Conservation (phyloP, 2,329 filamentous ascomycete genomes). For the Cercospora canescens region DNA sequence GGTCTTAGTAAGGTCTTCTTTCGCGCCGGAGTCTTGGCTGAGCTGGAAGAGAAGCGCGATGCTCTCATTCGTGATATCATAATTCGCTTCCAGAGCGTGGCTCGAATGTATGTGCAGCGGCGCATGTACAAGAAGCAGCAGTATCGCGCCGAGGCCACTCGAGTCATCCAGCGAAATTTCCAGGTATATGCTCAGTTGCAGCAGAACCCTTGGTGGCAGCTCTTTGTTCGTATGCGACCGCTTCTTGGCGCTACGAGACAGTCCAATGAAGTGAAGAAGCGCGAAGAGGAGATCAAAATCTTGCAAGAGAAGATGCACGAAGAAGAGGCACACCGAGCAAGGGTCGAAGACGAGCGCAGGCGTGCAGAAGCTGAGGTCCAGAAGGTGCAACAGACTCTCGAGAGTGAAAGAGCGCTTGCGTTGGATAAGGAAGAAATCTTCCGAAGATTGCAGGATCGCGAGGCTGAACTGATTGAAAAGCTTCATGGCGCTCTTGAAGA, state of each 20-base stretch:
- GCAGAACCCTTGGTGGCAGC: slow-evolving; percentile 94
- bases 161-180: slow-evolving; percentile 94
- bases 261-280: slow-evolving; percentile 88
- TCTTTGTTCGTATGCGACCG: slow-evolving; percentile 93
- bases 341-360: slow-evolving; percentile 86
- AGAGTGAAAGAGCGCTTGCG: slow-evolving; percentile 92
- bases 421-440: slow-evolving; percentile 99
- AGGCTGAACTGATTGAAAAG: slow-evolving; percentile 89
- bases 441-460: slow-evolving; percentile 88
- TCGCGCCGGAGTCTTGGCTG: slow-evolving; percentile 89
- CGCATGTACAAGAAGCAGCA: slow-evolving; percentile 88
- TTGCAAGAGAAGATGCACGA: slow-evolving; percentile 80
- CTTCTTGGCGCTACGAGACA: slow-evolving; percentile 89
- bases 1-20: slow-evolving; percentile 98
- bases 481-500: slow-evolving; percentile 89
- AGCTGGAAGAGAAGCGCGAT: slow-evolving; percentile 94
- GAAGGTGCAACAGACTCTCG: slow-evolving; percentile 87
- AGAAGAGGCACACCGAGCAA: slow-evolving; percentile 72
- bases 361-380: slow-evolving; percentile 85
- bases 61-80: slow-evolving; percentile 92
- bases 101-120: slow-evolving; percentile 84
- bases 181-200: slow-evolving; percentile 87
- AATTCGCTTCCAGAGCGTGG: slow-evolving; percentile 86
- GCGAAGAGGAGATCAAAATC: slow-evolving; percentile 88
- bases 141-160: slow-evolving; percentile 90